Conservation (phyloP, 1,139 yeast species). For the Candida albicans region DNA sequence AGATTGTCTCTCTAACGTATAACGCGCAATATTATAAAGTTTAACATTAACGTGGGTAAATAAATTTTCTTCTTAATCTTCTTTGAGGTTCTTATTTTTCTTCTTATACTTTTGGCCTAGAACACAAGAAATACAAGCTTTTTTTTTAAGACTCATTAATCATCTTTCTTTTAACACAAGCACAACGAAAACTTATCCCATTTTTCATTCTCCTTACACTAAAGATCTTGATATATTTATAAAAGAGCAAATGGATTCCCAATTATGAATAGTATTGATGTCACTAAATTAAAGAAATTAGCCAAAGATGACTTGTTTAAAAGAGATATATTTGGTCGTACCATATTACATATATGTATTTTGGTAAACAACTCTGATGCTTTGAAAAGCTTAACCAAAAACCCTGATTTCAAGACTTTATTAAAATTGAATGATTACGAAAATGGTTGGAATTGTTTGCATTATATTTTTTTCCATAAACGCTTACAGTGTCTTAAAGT, state of each 20-base stretch:
- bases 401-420: conserved; percentile 39
- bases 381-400: conserved; percentile 47
- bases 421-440: conserved; percentile 60
- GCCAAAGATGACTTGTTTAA: conserved; percentile 43
- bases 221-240: too few relatives aligned
- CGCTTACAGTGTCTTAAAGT: conserved; percentile 56
- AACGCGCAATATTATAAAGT: not conserved
- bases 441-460: conserved; percentile 83
- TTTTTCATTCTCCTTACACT: too few relatives aligned
- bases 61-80: not conserved
- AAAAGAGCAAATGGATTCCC: conserved; percentile 1
- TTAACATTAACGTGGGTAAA: not conserved
- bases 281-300: conserved; percentile 23
- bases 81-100: not conserved
- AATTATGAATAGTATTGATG: conserved; percentile 15
- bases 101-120: too few relatives aligned
- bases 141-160: too few relatives aligned
- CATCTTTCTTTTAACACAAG: too few relatives aligned
- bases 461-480: conserved; percentile 63
- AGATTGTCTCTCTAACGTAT: too few relatives aligned
- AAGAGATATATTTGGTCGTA: conserved; percentile 76
- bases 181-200: too few relatives aligned
- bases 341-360: conserved; percentile 60
- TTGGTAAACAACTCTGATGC: conserved; percentile 51
- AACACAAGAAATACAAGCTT: too few relatives aligned